Base-by-base conservation (phyloP, 805 yeast genomes). In the Wickerhamiella sergipiensis region DNA sequence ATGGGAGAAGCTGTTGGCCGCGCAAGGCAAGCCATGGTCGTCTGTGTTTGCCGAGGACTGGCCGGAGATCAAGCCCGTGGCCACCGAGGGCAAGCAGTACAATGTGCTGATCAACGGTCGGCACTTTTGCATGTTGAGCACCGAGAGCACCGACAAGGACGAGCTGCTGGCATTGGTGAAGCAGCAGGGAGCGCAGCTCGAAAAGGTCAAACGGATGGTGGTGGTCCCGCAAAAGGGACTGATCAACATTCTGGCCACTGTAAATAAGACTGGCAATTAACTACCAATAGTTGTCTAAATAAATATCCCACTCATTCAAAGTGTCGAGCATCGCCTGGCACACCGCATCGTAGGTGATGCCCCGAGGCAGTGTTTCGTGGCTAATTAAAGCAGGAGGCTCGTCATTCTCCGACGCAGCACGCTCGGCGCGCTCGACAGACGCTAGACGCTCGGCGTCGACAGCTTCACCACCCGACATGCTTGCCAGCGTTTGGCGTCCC, bases 21-120 rank as follows among this genome's bases (percentile, higher is more conserved):
- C 60, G 2, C 55, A 57, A 18, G 62, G 63, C 6, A 55, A 39
- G 47, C 24, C 52, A 6, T 72, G 80, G 75, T 57, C 60, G 2
- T 73, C 87, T 0, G 71, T 86, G 9, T 75, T 81, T 58, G 59
- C 63, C 4, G 70, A 79, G 52, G 64, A 61, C n/a, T 90, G 89
- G 85, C 97, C 97, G 0, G 60, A 60, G 7, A 50, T 65, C 0
- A 73, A 72, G 53, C 63, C 65, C 1, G 12, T 40, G 18, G 61
- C 69, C n/a, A 67, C 79, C 0, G 64, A 67, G 3, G 54, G 56
- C 6, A 59, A 66, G 2, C 66, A 69, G 7, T 84, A 71, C 61
- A 79, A 74, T 52, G 73, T 88, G n/a, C 76, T 85, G 60, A 67
- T 88, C 42, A 81, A 88, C 61, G 95, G 95, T 4, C 81, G 78